Evolutionary conservation across 208 protist genomes (phyloP), one percentile per base, ranked within the genome.

Genomic region (Trypanosoma conorhini): DNA sequence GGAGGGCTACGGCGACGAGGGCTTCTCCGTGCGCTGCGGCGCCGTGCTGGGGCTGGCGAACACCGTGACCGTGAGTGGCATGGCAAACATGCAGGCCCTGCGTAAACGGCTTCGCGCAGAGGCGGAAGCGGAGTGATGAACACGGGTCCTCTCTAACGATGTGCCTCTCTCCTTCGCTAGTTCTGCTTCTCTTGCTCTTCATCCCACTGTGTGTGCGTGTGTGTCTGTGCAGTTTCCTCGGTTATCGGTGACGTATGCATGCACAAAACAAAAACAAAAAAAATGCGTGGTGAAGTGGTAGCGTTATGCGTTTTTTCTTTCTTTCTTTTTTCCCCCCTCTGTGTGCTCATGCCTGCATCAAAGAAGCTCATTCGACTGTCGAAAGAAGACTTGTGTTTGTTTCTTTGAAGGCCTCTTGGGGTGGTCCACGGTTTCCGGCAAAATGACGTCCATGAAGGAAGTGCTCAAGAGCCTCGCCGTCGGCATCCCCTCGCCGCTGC

Each of bases 1-100:
- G 19, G 74, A 81, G 15, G 91, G 88, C 24, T 96, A 90, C 69
- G 91, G 91, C 17, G 80, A 84, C 46, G 81, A 89, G 38, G 91
- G 91, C 52, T 93, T 87, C 62, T 52, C 70, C 0, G 88, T 96
- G 63, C 86, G 85, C 15, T 87, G 79, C 44, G 88, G 86, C 3
- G 70, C 79, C 0, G 65, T 79, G 28, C 70, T 96, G 21, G 84
- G 81, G 13, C 72, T 94, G 26, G 81, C 91, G 15, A 96, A 96
- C 70, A 96, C 91, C 3, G 76, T 91, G 33, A 85, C 84, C 5
- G 65, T 62, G 33, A 79, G 81, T 22, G 85, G 85, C 12, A 50
- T 79, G 17, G 80, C 72, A 30, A 79, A 77, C 67, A 78, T 95
- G 66, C 81, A 83, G 52, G 59, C 77, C 44, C 77, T 92, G 51